Percentiles rank a stretch among this genome's conserved stretches.
Evolutionary conservation across 2,329 filamentous ascomycete genomes (phyloP).

Genomic region (Polychaeton citri): DNA sequence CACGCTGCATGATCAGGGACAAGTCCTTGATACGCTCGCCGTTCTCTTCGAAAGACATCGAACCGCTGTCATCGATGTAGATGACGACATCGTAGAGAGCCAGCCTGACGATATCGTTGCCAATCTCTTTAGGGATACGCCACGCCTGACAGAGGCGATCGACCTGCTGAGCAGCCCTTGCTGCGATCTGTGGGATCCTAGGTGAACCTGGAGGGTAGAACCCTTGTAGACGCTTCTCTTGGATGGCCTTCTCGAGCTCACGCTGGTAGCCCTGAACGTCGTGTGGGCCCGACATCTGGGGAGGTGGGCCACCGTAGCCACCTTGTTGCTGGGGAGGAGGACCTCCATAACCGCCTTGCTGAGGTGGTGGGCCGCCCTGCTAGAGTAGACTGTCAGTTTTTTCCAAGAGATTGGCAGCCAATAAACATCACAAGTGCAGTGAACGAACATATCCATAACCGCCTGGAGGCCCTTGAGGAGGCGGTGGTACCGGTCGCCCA

Average conservation of each 20-base stretch:
- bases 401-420: neutral
- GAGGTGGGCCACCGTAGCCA: conserved; percentile 9
- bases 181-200: conserved; percentile 37
- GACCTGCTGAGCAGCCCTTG: conserved; percentile 36
- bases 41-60: conserved; percentile 55
- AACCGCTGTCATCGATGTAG: conserved; percentile 56
- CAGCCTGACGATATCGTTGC: conserved; percentile 49
- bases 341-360: conserved; percentile 17
- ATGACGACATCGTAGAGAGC: conserved; percentile 49
- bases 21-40: conserved; percentile 55
- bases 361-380: conserved; percentile 17
- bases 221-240: conserved; percentile 45
- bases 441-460: conserved; percentile 24
- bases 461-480: conserved; percentile 16
- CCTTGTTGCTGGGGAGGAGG: conserved; percentile 15
- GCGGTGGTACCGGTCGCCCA: too few relatives aligned
- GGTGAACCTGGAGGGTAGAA: conserved; percentile 46
- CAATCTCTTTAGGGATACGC: conserved; percentile 45
- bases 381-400: conserved; percentile 13
- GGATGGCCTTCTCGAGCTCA: conserved; percentile 41
- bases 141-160: conserved; percentile 44
- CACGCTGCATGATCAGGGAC: conserved; percentile 48
- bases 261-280: conserved; percentile 44
- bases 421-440: neutral
- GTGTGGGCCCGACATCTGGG: conserved; percentile 30